A percentile compares a stretch with the other conserved stretches of the same genome.
Conservation (phyloP, 768 basidiomycete species). For the Russula griseocarnosa region DNA sequence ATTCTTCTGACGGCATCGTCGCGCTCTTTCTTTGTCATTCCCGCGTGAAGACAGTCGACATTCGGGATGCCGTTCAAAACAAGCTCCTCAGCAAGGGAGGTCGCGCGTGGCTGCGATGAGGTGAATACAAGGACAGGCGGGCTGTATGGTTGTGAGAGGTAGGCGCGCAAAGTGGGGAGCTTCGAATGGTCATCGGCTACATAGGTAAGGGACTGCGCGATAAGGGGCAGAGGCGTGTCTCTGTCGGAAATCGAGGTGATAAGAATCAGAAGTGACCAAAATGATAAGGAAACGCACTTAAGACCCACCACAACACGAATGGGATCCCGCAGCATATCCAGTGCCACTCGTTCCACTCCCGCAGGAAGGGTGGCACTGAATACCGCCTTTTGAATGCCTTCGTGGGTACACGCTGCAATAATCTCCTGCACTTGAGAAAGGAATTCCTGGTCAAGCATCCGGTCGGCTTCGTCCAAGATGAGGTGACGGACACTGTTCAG, state of each 20-base stretch:
- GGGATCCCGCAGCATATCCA: constrained; percentile 79
- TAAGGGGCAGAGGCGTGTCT: constrained; percentile 91
- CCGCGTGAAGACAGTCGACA: constrained; percentile 89
- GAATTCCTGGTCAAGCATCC: constrained; percentile 87
- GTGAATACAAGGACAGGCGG: constrained; percentile 92
- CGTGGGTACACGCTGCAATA: constrained; percentile 66
- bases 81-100: constrained; percentile 77
- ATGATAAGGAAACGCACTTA: constrained; percentile 58
- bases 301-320: constrained; percentile 94
- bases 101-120: constrained; percentile 80
- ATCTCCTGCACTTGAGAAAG: constrained; percentile 86
- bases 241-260: constrained; percentile 39
- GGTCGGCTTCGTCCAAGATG: constrained; percentile 87
- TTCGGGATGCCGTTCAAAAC: constrained; percentile 71
- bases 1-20: constrained; percentile 82
- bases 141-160: constrained; percentile 77
- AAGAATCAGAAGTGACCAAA: neutral
- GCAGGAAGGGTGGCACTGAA: constrained; percentile 95
- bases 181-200: constrained; percentile 95
- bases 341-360: constrained; percentile 79
- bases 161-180: constrained; percentile 76
- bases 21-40: constrained; percentile 80
- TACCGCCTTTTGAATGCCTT: constrained; percentile 74
- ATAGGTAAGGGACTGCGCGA: constrained; percentile 83
- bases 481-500: constrained; percentile 71